Conservation (phyloP, 2,329 filamentous ascomycete genomes). For the Mariannaea elegans region DNA sequence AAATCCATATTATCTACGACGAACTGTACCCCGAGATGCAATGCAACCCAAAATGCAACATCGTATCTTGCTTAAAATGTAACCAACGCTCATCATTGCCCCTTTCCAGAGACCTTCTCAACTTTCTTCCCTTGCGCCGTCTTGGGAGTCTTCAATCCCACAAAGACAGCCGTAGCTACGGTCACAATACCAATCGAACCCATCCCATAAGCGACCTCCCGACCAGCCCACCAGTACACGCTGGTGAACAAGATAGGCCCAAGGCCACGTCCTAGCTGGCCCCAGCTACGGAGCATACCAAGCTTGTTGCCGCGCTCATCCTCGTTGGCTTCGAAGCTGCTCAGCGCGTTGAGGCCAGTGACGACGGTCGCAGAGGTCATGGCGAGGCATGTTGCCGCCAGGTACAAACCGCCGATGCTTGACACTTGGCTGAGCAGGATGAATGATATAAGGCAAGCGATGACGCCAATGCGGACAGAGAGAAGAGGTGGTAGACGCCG, state of each 20-base stretch:
- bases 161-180: conserved; percentile 77
- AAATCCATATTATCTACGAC: neutral
- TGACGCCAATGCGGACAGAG: conserved; percentile 81
- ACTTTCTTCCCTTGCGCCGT: conserved; percentile 27
- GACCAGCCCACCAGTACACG: conserved; percentile 97
- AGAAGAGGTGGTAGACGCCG: conserved; percentile 82
- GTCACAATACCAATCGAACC: conserved; percentile 83
- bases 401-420: conserved; percentile 76
- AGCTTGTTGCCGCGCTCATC: conserved; percentile 86
- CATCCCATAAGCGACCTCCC: conserved; percentile 83
- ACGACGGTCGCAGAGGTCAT: conserved; percentile 95
- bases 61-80: neutral
- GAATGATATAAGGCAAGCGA: conserved; percentile 82
- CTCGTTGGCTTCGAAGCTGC: conserved; percentile 85
- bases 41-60: neutral
- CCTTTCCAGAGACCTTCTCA: conserved; percentile 32
- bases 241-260: conserved; percentile 93
- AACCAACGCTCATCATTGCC: conserved; percentile 19
- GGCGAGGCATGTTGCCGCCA: conserved; percentile 83
- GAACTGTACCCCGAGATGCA: neutral
- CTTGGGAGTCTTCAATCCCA: conserved; percentile 72
- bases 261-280: conserved; percentile 86
- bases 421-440: conserved; percentile 77
- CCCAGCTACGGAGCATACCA: conserved; percentile 81
- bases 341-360: conserved; percentile 89